Conservation (phyloP, 2,329 filamentous ascomycete species). For the Didymosphaeria variabile region DNA sequence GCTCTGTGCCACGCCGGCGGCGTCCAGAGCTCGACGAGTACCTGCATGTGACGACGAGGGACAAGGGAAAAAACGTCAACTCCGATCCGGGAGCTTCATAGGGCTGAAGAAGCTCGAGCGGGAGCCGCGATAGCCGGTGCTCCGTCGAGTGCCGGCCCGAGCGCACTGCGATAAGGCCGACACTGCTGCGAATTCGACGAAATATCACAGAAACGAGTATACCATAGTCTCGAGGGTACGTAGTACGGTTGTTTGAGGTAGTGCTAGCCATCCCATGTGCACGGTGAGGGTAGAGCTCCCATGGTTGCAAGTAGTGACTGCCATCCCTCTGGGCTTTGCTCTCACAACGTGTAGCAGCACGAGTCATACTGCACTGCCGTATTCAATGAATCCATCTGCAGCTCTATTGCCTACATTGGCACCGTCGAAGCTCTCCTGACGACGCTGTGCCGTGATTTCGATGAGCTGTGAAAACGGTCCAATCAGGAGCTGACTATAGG, state of each 20-base stretch:
- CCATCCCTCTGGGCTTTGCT: neutral
- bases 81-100: conserved; percentile 20
- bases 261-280: neutral
- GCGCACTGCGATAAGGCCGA: conserved; percentile 2
- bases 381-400: conserved; percentile 7
- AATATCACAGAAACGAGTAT: neutral
- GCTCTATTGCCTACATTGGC: conserved; percentile 20
- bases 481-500: conserved; percentile 15
- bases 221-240: neutral
- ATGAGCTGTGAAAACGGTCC: conserved; percentile 3
- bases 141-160: neutral
- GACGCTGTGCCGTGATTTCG: conserved; percentile 4
- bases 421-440: neutral
- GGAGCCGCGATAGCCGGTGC: conserved; percentile 4
- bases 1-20: conserved; percentile 29
- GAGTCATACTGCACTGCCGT: neutral
- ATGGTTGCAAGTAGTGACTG: neutral
- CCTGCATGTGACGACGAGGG: conserved; percentile 35
- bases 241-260: neutral
- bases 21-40: conserved; percentile 29
- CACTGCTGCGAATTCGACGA: neutral
- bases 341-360: neutral
- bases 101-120: conserved; percentile 22
- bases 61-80: conserved; percentile 10
- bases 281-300: neutral